Conservation (phyloP, 306 rosid genomes). For the Cucurbita maxima region DNA sequence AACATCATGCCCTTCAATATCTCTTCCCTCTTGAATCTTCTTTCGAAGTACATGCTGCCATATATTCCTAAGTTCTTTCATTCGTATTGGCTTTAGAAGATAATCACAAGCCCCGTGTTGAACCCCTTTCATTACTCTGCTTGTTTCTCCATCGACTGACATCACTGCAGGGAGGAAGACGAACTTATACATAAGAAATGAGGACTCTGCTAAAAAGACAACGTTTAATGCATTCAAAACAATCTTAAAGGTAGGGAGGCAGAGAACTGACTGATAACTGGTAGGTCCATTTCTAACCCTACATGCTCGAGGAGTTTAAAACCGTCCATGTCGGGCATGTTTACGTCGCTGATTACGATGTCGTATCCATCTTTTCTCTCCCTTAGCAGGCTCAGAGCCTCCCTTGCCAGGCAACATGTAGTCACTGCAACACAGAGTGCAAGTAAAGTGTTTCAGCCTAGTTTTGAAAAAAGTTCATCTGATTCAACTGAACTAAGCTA, state of each 20-base stretch:
- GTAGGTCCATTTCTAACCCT: conserved; percentile 99
- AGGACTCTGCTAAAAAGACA: neutral
- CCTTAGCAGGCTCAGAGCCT: conserved; percentile 70
- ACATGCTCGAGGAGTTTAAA: conserved; percentile 96
- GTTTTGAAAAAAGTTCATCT: neutral
- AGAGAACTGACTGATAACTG: conserved; percentile 82
- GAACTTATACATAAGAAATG: neutral
- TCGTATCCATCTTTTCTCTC: conserved; percentile 83
- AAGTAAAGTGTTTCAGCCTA: neutral
- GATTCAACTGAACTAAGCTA: neutral
- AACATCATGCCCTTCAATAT: conserved; percentile 60
- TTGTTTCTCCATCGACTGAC: conserved; percentile 97
- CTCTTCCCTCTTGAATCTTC: conserved; percentile 76
- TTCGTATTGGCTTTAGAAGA: conserved; percentile 91
- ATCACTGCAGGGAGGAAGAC: conserved; percentile 48
- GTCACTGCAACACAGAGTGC: conserved; percentile 47
- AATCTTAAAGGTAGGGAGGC: conserved; percentile 14
- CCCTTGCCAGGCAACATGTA: conserved; percentile 74
- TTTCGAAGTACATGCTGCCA: conserved; percentile 95
- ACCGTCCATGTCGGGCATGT: conserved; percentile 99
- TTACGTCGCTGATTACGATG: conserved; percentile 90
- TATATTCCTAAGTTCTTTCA: conserved; percentile 88
- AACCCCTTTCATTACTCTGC: conserved; percentile 95
- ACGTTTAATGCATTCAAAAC: neutral
- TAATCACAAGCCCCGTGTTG: conserved; percentile 98